Evolutionary conservation across 2,329 filamentous ascomycete species (phyloP).

Genomic region (Exophiala calicioides): DNA sequence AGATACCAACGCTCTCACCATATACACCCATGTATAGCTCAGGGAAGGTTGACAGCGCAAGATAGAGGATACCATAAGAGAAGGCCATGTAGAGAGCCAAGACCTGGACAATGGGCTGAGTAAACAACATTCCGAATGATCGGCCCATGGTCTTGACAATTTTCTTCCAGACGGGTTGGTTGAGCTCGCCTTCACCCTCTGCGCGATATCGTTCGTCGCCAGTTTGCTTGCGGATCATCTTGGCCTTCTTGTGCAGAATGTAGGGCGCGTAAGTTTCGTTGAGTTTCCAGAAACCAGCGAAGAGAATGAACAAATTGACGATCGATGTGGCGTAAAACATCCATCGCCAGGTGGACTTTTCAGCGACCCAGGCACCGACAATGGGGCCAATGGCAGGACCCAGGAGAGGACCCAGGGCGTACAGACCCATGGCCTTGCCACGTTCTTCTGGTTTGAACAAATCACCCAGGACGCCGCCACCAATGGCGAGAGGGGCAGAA

Average conservation of each 20-base stretch:
- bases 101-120: constrained; percentile 61
- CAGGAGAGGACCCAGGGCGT: constrained; percentile 33
- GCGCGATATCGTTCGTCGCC: constrained; percentile 35
- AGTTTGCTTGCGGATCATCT: constrained; percentile 41
- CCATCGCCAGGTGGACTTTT: constrained; percentile 38
- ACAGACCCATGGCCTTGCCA: constrained; percentile 33
- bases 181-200: constrained; percentile 33
- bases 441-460: constrained; percentile 34
- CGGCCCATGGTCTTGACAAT: constrained; percentile 48
- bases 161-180: constrained; percentile 32
- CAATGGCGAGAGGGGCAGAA: constrained; percentile 57
- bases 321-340: constrained; percentile 59
- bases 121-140: constrained; percentile 55
- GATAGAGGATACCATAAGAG: constrained; percentile 61
- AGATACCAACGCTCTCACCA: constrained; percentile 52
- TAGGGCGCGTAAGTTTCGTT: constrained; percentile 64
- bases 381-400: constrained; percentile 56
- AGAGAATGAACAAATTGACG: constrained; percentile 58
- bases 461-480: constrained; percentile 44
- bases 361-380: constrained; percentile 61
- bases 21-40: constrained; percentile 57
- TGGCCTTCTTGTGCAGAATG: constrained; percentile 59
- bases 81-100: constrained; percentile 56
- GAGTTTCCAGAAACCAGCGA: constrained; percentile 57
- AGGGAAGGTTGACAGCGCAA: constrained; percentile 63